phyloP scores from a whole-genome alignment of 192 early-diverging fungal species.

The Spinellus fusiger region DNA sequence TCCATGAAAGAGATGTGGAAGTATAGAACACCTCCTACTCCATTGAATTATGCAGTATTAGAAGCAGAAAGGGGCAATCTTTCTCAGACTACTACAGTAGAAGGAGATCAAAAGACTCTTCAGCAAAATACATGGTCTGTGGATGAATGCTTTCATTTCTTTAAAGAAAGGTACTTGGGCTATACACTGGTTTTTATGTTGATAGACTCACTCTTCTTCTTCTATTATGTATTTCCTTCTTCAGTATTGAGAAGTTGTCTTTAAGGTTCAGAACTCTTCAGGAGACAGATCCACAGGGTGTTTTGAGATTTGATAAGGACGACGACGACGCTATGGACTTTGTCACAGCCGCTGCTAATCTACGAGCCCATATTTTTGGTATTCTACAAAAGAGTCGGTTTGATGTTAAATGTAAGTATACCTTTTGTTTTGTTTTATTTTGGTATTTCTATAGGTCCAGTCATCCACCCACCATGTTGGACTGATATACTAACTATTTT shows the following conservation, averaged over 20 bases:
- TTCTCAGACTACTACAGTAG: constrained; percentile 2
- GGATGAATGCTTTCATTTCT: constrained; percentile 65
- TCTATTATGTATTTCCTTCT: too few relatives aligned
- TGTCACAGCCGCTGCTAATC: constrained; percentile 88
- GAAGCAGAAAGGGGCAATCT: constrained; percentile 19
- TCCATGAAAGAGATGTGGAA: constrained; percentile 90
- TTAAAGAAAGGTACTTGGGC: constrained; percentile 72
- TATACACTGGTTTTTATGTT: too few relatives aligned
- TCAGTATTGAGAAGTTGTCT: constrained; percentile 52
- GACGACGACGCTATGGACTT: constrained; percentile 87
- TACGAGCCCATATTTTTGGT: constrained; percentile 77
- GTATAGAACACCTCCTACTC: constrained; percentile 58
- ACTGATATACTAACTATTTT: constrained; percentile 20
- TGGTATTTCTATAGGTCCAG: too few relatives aligned
- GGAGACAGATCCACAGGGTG: constrained; percentile 41
- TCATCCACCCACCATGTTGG: neutral
- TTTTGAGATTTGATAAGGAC: constrained; percentile 91
- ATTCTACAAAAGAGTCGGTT: constrained; percentile 80
- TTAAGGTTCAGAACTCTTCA: constrained; percentile 38
- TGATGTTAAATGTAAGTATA: constrained; percentile 70
- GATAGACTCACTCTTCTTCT: too few relatives aligned
- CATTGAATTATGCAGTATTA: constrained; percentile 54
- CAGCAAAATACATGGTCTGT: constrained; percentile 71
- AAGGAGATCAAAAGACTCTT: constrained; percentile 20
- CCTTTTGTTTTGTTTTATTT: neutral